Evolutionary conservation across 441 rosid genomes (phyloP).

Genomic region (Croton laevigatus): DNA sequence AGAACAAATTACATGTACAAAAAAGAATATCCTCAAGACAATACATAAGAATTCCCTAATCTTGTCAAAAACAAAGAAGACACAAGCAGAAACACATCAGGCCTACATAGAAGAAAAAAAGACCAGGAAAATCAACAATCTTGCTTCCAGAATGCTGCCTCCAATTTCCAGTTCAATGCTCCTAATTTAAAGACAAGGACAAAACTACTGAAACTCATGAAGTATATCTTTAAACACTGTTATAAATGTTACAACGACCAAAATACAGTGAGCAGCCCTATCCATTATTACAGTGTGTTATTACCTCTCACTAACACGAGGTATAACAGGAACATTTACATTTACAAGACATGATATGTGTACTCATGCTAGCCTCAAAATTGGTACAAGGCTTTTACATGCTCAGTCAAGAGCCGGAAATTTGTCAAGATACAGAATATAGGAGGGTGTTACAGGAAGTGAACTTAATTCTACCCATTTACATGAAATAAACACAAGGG

Average conservation of each 20-base stretch:
- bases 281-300: constrained; percentile 10
- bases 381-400: constrained; percentile 27
- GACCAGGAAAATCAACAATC: constrained; percentile 11
- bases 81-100: constrained; percentile 16
- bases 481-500: constrained; percentile 19
- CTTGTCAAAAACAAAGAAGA: constrained; percentile 7
- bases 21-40: constrained; percentile 3
- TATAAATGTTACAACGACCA: constrained; percentile 23
- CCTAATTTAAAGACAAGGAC: neutral
- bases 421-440: constrained; percentile 18
- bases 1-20: constrained; percentile 16
- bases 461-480: constrained; percentile 27
- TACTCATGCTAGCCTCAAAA: constrained; percentile 20
- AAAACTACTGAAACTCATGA: neutral
- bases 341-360: constrained; percentile 24
- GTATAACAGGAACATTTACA: constrained; percentile 23
- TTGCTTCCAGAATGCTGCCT: constrained; percentile 19
- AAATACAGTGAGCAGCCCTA: constrained; percentile 25
- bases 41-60: constrained; percentile 14
- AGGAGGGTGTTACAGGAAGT: constrained; percentile 27
- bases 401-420: constrained; percentile 15
- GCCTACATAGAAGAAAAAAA: constrained; percentile 3
- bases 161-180: constrained; percentile 16
- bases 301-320: constrained; percentile 12
- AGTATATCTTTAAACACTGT: constrained; percentile 1